phyloP scores from a whole-genome alignment of 495 filamentous ascomycete species.

The Aspergillus sclerotioniger region DNA sequence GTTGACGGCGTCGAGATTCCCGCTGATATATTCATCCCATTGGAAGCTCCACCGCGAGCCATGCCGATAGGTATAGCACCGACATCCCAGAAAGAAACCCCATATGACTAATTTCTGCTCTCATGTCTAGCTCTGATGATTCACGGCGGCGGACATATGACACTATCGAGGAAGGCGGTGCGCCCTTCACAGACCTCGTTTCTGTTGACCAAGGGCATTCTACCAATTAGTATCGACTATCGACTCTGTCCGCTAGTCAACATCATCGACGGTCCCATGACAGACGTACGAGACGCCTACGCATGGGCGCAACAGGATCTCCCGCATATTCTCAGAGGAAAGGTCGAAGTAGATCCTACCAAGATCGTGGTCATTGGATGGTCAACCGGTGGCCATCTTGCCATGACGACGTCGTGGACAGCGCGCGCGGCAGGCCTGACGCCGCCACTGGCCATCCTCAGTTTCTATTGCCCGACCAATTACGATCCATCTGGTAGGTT shows the following conservation, averaged over 20 bases:
- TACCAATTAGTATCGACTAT: conserved; percentile 51
- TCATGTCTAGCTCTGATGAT: conserved; percentile 20
- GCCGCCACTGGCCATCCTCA: conserved; percentile 49
- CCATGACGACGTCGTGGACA: conserved; percentile 49
- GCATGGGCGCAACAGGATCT: conserved; percentile 43
- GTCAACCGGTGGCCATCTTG: conserved; percentile 56
- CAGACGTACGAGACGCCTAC: conserved; percentile 31
- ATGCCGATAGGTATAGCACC: not conserved
- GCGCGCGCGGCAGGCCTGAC: conserved; percentile 21
- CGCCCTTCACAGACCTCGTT: conserved; percentile 37
- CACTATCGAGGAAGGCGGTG: conserved; percentile 46
- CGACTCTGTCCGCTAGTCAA: conserved; percentile 33
- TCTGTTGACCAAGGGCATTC: conserved; percentile 40
- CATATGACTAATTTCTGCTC: not conserved
- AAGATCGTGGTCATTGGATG: conserved; percentile 53
- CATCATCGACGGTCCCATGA: conserved; percentile 30
- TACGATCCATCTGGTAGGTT: conserved; percentile 32
- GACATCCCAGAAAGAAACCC: not conserved
- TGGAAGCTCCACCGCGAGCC: not conserved
- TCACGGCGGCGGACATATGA: conserved; percentile 55
- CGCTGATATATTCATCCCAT: not conserved
- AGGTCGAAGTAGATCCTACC: conserved; percentile 32
- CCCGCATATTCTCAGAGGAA: conserved; percentile 27
- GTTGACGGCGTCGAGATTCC: not conserved
- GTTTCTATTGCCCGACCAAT: conserved; percentile 53